Percentiles rank a stretch among this genome's conserved stretches.
Evolutionary conservation across 768 basidiomycete species (phyloP).

Genomic region (Tremella fuciformis): DNA sequence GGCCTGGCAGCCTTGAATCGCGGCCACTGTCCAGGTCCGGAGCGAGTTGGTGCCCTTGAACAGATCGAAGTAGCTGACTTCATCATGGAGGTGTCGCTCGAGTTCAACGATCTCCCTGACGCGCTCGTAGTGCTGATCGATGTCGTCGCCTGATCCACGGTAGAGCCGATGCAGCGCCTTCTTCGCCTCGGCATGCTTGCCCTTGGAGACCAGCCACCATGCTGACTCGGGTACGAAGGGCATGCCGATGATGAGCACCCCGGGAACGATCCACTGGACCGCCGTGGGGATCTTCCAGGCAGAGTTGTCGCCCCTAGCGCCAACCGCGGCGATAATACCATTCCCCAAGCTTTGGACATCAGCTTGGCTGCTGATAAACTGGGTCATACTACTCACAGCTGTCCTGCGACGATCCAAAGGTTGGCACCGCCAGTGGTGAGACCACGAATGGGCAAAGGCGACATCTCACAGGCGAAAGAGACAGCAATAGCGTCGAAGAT

Average conservation of each 20-base stretch:
- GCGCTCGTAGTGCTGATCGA: conserved; percentile 12
- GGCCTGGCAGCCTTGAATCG: conserved; percentile 13
- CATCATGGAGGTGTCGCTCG: no score
- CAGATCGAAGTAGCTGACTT: conserved; percentile 11
- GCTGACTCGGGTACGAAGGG: conserved; percentile 22
- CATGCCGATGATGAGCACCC: conserved; percentile 10
- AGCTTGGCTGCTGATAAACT: no score
- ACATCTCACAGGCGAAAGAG: conserved; percentile 19
- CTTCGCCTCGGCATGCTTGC: conserved; percentile 5
- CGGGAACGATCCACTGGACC: conserved; percentile 21
- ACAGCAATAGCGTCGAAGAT: not conserved
- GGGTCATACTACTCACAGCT: no score
- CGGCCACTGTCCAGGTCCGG: conserved; percentile 13
- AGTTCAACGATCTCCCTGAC: conserved; percentile 15
- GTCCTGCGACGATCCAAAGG: conserved; percentile 11
- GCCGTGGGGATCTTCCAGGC: conserved; percentile 1
- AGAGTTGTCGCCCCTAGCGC: not conserved
- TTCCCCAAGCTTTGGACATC: no score
- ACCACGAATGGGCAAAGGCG: conserved; percentile 14
- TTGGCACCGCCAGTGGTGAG: conserved; percentile 19
- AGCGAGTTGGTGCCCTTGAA: conserved; percentile 12
- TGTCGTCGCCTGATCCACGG: conserved; percentile 1
- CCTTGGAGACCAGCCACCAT: conserved; percentile 16
- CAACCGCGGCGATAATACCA: no score
- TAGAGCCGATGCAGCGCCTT: conserved; percentile 4